These are phyloP conservation scores for Marchantia paleacea DNA, from an alignment of 225 moss, liverwort and hornwort genomes.

Conservation along the genomic window DNA sequence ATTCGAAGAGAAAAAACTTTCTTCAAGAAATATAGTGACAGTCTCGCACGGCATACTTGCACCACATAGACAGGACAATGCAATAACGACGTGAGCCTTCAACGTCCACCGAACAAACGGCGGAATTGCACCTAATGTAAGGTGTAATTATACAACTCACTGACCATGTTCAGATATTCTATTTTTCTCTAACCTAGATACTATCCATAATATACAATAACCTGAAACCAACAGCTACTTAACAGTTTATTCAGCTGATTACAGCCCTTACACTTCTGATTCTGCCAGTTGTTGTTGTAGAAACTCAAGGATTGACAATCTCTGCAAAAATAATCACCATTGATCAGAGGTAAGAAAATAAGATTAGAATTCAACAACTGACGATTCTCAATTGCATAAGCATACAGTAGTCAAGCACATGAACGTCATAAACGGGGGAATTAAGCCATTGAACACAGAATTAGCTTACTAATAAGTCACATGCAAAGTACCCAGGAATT, in stretches of 20 bases:
- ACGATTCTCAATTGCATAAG: neutral
- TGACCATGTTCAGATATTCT: neutral
- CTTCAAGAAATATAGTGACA: neutral
- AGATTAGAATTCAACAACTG: neutral
- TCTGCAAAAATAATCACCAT: constrained; percentile 45
- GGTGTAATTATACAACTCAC: neutral
- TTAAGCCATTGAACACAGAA: no score
- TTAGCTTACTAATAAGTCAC: no score
- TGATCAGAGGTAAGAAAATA: neutral
- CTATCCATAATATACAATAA: constrained; percentile 9
- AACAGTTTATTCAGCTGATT: neutral
- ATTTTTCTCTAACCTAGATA: neutral
- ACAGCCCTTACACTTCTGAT: neutral
- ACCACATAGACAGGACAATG: neutral
- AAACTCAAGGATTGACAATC: constrained; percentile 76
- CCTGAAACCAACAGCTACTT: neutral
- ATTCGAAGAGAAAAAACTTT: neutral
- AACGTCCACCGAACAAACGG: neutral
- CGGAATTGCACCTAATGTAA: neutral
- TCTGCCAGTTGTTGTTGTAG: constrained; percentile 64
- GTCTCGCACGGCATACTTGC: neutral
- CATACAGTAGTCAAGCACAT: neutral
- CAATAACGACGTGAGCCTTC: neutral
- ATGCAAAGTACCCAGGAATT: no score
- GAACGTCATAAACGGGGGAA: neutral